Evolutionary conservation across 805 yeast genomes (phyloP).

Genomic region (Candida fluviatilis): DNA sequence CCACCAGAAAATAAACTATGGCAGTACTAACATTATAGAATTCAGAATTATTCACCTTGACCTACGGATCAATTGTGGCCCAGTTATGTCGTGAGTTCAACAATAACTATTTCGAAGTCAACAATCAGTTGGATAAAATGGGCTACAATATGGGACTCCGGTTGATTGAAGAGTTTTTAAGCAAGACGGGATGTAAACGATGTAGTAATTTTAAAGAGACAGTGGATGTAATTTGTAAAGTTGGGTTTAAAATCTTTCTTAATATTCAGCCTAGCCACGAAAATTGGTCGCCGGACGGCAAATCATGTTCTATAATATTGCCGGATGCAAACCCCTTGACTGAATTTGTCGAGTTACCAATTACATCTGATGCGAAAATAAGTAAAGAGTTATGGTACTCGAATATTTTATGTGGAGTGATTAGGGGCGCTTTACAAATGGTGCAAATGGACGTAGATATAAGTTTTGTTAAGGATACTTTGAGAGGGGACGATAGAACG

Average conservation of each 20-base stretch:
- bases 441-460: constrained; percentile 91
- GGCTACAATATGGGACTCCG: constrained; percentile 93
- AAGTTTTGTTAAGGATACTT: constrained; percentile 68
- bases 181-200: constrained; percentile 80
- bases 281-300: constrained; percentile 74
- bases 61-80: constrained; percentile 91
- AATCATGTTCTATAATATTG: constrained; percentile 66
- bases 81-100: constrained; percentile 83
- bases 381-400: constrained; percentile 84
- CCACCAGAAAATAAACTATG: background rate
- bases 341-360: constrained; percentile 91
- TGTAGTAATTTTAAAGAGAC: constrained; percentile 80
- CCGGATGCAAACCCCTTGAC: constrained; percentile 81
- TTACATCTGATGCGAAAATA: constrained; percentile 59
- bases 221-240: constrained; percentile 77
- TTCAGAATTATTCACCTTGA: constrained; percentile 88
- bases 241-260: constrained; percentile 87
- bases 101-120: constrained; percentile 73
- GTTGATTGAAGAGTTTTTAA: constrained; percentile 87
- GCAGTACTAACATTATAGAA: constrained; percentile 41
- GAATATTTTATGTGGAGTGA: constrained; percentile 82
- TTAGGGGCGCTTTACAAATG: constrained; percentile 92
- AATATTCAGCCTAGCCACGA: constrained; percentile 74
- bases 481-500: constrained; percentile 79
- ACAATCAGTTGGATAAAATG: constrained; percentile 82